Base-by-base conservation (phyloP, 306 rosid genomes). In the Quercus agrifolia region DNA sequence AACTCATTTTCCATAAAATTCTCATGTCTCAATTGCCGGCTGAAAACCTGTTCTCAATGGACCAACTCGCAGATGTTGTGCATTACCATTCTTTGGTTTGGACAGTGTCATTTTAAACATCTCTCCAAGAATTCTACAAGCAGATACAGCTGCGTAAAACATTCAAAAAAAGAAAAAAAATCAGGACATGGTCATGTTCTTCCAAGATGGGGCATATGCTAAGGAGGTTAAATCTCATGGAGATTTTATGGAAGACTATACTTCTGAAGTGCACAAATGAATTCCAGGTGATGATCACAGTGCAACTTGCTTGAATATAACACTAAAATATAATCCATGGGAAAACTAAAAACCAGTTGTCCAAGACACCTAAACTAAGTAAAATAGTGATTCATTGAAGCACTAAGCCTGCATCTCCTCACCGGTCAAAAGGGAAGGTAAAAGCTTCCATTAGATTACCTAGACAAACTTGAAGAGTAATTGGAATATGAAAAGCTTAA, bases 21-120 rank as follows among this genome's bases (percentile, higher is more conserved):
- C 86, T 82, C 84, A 64, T 31, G 78, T 76, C 79, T 82, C 70
- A 71, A 90, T 78, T n/a, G 84, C 89, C 1, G 92, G 92, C 61
- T 35, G 89, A 85, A 92, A 90, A n/a, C 70, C 76, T 49, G 91
- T 70, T 80, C 87, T 77, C 56, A 87, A 80, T 51, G 94, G 93
- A 15, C 80, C 83, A 61, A 81, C 77, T 49, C 91, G 85, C 13
- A 78, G 25, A 79, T 87, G 81, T 38, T 86, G 87, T 31, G 90
- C 94, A 80, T 86, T 83, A 15, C 88, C 88, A 71, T 80, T 89
- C 81, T 77, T 62, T 19, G 93, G 87, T 85, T 83, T 90, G 59
- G 93, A 81, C 56, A 86, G 41, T 15, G 91, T 86, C 85, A 86
- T 81, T 58, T 68, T 80, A 68, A 90, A 83, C 89, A 83, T 88